These are phyloP conservation scores for Prunus mira DNA, from an alignment of 306 rosid species.

Conservation along the genomic window DNA sequence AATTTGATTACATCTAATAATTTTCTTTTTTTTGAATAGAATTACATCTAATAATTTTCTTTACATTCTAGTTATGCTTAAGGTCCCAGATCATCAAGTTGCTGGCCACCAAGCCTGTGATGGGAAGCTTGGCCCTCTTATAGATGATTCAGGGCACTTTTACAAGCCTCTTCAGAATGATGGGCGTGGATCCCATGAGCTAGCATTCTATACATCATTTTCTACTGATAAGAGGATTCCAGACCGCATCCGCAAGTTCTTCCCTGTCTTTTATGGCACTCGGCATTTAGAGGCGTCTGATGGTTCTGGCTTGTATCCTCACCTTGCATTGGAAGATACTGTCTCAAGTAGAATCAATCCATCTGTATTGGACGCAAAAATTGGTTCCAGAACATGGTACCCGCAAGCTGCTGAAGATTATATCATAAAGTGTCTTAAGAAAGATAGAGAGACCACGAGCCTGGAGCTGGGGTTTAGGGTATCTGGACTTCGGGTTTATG, in stretches of 20 bases:
- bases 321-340: conserved; percentile 58
- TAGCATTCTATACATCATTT: conserved; percentile 42
- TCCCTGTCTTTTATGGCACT: conserved; percentile 59
- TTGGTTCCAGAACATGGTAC: conserved; percentile 81
- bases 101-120: conserved; percentile 66
- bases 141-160: conserved; percentile 71
- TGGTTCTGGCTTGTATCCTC: conserved; percentile 67
- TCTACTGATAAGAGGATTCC: conserved; percentile 34
- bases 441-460: conserved; percentile 50
- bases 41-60: neutral
- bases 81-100: conserved; percentile 83
- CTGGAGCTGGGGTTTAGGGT: conserved; percentile 59
- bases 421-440: conserved; percentile 37
- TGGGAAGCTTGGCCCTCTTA: conserved; percentile 70
- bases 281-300: conserved; percentile 51
- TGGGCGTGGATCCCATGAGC: conserved; percentile 53
- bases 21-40: neutral
- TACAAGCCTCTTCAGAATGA: conserved; percentile 50
- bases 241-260: conserved; percentile 32
- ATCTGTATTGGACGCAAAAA: conserved; percentile 59
- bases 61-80: conserved; percentile 43
- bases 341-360: conserved; percentile 28
- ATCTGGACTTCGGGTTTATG: conserved; percentile 56
- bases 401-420: conserved; percentile 58
- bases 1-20: conserved; percentile 9